Percentiles rank a stretch among this genome's conserved stretches.
Evolutionary conservation across 1,284 basidiomycete species (phyloP).

Genomic region (Malassezia restricta): DNA sequence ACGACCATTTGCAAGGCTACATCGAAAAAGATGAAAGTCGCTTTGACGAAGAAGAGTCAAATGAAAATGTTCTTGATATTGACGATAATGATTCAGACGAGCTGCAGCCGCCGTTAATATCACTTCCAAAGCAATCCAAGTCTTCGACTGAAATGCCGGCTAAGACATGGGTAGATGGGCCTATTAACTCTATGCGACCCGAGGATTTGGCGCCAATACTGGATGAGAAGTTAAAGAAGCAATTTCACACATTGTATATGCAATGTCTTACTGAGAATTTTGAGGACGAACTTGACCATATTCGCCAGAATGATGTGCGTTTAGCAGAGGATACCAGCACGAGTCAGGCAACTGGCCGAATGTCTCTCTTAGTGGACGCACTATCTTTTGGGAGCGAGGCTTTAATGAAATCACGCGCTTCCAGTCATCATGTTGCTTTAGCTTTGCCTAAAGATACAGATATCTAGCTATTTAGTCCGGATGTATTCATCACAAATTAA

Average conservation of each 20-base stretch:
- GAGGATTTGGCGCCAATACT: slow-evolving; percentile 1
- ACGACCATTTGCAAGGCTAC: background rate
- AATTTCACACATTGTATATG: slow-evolving; percentile 29
- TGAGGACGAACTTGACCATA: slow-evolving; percentile 26
- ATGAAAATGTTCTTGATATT: slow-evolving; percentile 8
- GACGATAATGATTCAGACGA: background rate
- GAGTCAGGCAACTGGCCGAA: slow-evolving; percentile 13
- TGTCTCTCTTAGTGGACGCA: slow-evolving; percentile 31
- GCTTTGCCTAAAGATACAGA: slow-evolving; percentile 1
- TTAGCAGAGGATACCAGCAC: background rate
- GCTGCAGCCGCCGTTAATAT: background rate
- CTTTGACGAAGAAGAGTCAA: slow-evolving; percentile 13
- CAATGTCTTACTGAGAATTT: slow-evolving; percentile 30
- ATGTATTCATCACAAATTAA: slow-evolving; percentile 3
- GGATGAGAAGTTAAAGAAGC: slow-evolving; percentile 9
- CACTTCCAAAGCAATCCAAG: background rate
- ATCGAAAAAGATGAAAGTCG: slow-evolving; percentile 8
- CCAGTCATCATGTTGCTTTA: slow-evolving; percentile 1
- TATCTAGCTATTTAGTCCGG: background rate
- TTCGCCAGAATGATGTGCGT: slow-evolving; percentile 15
- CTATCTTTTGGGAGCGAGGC: slow-evolving; percentile 24
- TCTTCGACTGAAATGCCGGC: background rate
- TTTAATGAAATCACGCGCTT: slow-evolving; percentile 1
- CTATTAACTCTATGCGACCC: background rate
- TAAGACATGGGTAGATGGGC: background rate